phyloP scores from a whole-genome alignment of 2,329 filamentous ascomycete genomes.

The Fusarium pseudocircinatum region DNA sequence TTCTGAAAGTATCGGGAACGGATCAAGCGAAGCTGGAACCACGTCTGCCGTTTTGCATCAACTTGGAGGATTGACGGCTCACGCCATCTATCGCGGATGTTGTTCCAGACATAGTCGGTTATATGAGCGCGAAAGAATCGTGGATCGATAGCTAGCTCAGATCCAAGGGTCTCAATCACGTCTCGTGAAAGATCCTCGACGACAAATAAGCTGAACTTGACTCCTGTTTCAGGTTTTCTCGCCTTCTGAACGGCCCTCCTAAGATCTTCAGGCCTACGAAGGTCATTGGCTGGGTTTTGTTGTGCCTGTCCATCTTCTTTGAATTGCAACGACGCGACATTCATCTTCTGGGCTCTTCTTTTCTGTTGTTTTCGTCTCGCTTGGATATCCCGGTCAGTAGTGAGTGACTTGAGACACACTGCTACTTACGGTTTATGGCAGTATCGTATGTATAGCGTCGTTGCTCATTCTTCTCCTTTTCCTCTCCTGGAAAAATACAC shows the following conservation, averaged over 20 bases:
- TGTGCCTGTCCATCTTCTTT: background rate
- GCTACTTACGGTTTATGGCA: background rate
- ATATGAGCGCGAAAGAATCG: background rate
- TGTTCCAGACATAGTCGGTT: background rate
- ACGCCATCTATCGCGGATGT: background rate
- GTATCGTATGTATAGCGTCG: background rate
- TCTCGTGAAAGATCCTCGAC: background rate
- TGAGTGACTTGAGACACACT: rapidly evolving
- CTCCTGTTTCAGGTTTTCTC: rapidly evolving
- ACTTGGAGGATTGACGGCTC: background rate
- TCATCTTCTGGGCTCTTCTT: background rate
- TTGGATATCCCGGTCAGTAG: rapidly evolving
- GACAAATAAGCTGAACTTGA: background rate
- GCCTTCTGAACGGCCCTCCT: rapidly evolving
- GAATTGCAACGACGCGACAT: background rate
- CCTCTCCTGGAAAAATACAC: background rate
- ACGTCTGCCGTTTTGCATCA: background rate
- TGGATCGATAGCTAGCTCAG: background rate
- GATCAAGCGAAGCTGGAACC: background rate
- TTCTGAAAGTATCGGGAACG: background rate
- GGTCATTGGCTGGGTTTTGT: rapidly evolving
- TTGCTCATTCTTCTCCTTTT: background rate
- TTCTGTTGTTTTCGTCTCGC: background rate
- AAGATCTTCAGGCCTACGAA: background rate
- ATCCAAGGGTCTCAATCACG: background rate